Evolutionary conservation across 305 asterid genomes (phyloP).

Genomic region (Galium porrigens): DNA sequence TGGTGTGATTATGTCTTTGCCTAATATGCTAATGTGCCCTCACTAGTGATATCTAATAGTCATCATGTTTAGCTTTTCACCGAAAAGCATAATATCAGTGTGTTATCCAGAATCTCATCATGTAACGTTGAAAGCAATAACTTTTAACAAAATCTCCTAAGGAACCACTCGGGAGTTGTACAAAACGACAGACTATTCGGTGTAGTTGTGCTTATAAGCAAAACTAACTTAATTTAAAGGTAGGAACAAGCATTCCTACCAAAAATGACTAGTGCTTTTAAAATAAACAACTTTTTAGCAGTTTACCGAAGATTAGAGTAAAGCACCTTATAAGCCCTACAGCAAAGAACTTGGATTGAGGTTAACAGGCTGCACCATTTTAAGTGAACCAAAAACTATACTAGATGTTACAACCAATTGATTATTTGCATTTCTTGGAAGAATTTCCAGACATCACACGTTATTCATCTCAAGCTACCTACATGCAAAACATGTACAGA

Average conservation of each 20-base stretch:
- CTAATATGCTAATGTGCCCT: neutral
- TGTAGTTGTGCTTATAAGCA: neutral
- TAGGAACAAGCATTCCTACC: no score
- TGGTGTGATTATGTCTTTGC: neutral
- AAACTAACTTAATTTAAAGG: no score
- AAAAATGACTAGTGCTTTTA: no score
- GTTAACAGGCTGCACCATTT: neutral
- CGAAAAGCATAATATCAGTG: neutral
- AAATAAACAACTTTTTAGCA: no score
- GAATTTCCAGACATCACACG: neutral
- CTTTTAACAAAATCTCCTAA: neutral
- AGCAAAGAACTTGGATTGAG: neutral
- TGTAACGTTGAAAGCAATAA: neutral
- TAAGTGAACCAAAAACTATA: neutral
- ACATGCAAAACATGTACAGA: conserved; percentile 39
- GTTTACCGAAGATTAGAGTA: neutral
- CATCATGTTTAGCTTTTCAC: neutral
- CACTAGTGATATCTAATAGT: neutral
- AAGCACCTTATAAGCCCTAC: no score
- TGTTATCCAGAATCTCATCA: neutral
- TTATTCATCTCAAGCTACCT: conserved; percentile 9
- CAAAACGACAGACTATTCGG: neutral
- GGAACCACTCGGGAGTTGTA: neutral
- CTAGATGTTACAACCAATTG: conserved; percentile 3
- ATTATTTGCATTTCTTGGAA: conserved; percentile 2